phyloP scores from a whole-genome alignment of 1,139 yeast species.

The Zygosaccharomyces pseudobailii region DNA sequence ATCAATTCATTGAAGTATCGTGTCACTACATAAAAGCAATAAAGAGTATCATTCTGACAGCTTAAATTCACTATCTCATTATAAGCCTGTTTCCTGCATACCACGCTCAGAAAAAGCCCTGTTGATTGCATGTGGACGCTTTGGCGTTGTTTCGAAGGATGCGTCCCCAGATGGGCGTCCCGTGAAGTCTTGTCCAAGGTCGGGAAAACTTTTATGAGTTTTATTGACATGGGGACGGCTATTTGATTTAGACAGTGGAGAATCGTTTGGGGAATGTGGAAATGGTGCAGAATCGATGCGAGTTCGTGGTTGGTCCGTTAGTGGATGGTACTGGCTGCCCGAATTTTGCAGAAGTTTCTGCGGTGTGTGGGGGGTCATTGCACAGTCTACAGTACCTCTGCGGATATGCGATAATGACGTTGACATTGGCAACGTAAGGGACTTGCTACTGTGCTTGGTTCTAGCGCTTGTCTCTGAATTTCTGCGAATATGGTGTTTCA shows the following conservation, averaged over 20 bases:
- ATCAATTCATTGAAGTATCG: constrained; percentile 24
- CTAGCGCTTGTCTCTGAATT: constrained; percentile 14
- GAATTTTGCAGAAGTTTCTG: not conserved
- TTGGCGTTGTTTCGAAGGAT: not conserved
- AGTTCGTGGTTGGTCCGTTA: not conserved
- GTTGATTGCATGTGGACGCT: not conserved
- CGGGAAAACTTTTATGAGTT: not conserved
- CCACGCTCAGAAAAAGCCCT: not conserved
- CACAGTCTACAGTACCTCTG: constrained; percentile 3
- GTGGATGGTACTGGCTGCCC: not conserved
- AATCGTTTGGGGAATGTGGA: not conserved
- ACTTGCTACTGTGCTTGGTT: constrained; percentile 10
- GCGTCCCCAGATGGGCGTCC: not conserved
- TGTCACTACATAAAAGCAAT: not conserved
- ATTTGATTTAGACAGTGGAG: not conserved
- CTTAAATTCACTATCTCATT: not conserved
- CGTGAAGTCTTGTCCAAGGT: not conserved
- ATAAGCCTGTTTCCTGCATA: not conserved
- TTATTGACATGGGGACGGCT: not conserved
- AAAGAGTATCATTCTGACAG: not conserved
- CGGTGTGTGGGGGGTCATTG: not conserved
- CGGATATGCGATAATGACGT: constrained; percentile 10
- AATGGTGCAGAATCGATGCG: not conserved
- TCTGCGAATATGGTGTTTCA: constrained; percentile 11
- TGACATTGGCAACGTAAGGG: constrained; percentile 11